Percentiles rank a stretch among this genome's conserved stretches.
Conservation (phyloP, 345 rosid genomes). For the Balakata baccata region DNA sequence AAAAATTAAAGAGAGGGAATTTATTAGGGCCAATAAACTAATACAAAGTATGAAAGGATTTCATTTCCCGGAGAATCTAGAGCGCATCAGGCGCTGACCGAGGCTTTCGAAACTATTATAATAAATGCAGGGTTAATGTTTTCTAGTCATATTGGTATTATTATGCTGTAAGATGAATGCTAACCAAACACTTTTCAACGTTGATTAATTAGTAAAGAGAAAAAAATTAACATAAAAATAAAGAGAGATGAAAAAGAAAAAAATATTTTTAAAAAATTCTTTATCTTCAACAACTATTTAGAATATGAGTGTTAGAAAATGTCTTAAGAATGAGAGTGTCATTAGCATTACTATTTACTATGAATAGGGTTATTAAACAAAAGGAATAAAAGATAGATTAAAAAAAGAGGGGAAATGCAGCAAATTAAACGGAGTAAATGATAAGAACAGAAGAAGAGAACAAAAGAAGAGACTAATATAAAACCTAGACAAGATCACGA, state of each 20-base stretch:
- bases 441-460: conserved; percentile 27
- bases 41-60: conserved; percentile 16
- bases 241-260: no score
- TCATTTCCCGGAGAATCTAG: conserved; percentile 87
- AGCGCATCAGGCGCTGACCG: conserved; percentile 97
- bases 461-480: conserved; percentile 24
- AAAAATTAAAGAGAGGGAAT: conserved; percentile 10
- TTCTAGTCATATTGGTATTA: conserved; percentile 19
- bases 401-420: conserved; percentile 4
- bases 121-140: conserved; percentile 28
- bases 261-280: no score
- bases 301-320: no score
- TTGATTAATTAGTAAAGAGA: no score
- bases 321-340: no score
- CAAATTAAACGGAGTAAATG: conserved; percentile 7
- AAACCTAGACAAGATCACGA: conserved; percentile 38
- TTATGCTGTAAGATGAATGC: no score
- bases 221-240: no score
- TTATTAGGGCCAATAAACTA: conserved; percentile 26
- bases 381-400: background rate
- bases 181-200: no score
- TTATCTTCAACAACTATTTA: no score
- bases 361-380: background rate
- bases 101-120: conserved; percentile 46
- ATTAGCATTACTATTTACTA: no score